phyloP scores from a whole-genome alignment of 345 rosid species.

The Eucalyptus fibrosa region DNA sequence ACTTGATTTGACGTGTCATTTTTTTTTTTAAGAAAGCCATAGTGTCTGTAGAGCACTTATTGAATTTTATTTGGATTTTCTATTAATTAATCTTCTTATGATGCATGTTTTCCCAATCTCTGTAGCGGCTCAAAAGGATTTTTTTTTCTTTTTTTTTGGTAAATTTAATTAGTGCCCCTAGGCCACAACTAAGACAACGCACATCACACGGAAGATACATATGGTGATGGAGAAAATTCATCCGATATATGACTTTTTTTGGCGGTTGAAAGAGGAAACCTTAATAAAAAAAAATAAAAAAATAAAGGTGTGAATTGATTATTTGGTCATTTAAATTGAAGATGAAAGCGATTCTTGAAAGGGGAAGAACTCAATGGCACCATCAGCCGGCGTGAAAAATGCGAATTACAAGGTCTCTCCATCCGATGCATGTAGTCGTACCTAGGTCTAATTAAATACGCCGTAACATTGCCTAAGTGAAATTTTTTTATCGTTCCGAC shows the following conservation, averaged over 20 bases:
- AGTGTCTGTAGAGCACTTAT: not conserved
- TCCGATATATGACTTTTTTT: not conserved
- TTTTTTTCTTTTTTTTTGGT: fast-evolving
- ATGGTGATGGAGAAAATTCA: not conserved
- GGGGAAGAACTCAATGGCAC: not conserved
- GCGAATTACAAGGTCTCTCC: not conserved
- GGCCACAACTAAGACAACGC: not conserved
- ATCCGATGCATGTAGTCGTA: not conserved
- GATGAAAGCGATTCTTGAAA: not conserved
- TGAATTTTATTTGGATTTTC: not conserved
- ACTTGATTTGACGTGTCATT: not conserved
- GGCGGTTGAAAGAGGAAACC: not conserved
- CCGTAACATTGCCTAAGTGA: not conserved
- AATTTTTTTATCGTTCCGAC: not conserved
- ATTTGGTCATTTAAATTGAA: not conserved
- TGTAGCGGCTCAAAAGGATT: not conserved
- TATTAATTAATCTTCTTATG: not conserved
- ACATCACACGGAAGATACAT: not conserved
- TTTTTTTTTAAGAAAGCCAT: not conserved
- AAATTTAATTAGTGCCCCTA: not conserved
- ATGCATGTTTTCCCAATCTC: not conserved
- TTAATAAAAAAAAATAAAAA: not conserved
- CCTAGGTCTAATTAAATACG: not conserved
- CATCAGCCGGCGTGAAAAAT: not conserved
- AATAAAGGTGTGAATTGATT: not conserved